These are phyloP conservation scores for Neostapfia colusana DNA, from an alignment of 176 grass and related monocot genomes.

Conservation along the genomic window DNA sequence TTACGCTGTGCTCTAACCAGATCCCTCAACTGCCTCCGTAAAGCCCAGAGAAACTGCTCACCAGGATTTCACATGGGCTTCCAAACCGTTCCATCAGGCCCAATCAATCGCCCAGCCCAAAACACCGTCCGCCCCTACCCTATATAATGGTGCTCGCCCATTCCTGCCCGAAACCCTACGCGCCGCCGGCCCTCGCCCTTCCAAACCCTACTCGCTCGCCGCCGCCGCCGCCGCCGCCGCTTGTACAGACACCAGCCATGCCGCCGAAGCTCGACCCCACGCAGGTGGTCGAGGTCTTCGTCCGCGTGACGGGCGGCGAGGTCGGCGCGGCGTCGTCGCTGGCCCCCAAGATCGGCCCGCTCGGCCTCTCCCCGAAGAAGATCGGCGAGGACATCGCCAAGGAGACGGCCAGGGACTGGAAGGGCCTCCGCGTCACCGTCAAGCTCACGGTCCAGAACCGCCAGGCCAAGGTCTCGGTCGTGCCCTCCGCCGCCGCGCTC, in stretches of 20 bases:
- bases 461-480: conserved; percentile 91
- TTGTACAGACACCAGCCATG: conserved; percentile 38
- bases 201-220: too few species aligned
- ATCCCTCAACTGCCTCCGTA: neutral
- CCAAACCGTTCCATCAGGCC: too few species aligned
- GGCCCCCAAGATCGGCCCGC: conserved; percentile 85
- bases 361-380: conserved; percentile 97
- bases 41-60: too few species aligned
- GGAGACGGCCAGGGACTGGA: conserved; percentile 97
- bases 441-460: conserved; percentile 96
- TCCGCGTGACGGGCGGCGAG: conserved; percentile 90
- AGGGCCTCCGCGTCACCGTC: conserved; percentile 91
- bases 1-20: neutral
- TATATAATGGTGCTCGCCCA: too few species aligned
- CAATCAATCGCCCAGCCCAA: too few species aligned
- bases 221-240: too few species aligned
- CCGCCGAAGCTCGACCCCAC: conserved; percentile 78
- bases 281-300: conserved; percentile 87
- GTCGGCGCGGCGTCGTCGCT: conserved; percentile 86
- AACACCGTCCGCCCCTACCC: too few species aligned
- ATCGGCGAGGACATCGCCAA: conserved; percentile 96
- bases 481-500: conserved; percentile 75
- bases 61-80: too few species aligned
- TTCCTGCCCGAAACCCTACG: too few species aligned
- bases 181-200: too few species aligned